phyloP scores from a whole-genome alignment of 1,284 basidiomycete genomes.

The Blastosporella zonata region DNA sequence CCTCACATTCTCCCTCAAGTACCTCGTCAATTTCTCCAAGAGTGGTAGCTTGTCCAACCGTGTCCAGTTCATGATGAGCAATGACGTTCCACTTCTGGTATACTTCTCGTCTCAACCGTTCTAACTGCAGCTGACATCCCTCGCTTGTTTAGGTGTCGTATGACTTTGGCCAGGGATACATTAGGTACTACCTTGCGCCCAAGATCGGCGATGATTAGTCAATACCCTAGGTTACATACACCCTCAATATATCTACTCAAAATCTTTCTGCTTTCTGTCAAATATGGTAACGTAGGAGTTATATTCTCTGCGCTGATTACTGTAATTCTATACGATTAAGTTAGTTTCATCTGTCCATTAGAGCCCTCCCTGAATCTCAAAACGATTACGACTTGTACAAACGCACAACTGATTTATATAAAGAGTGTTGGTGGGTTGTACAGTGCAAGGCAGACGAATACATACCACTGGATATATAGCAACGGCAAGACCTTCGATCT shows the following conservation, averaged over 20 bases:
- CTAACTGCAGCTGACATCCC: neutral
- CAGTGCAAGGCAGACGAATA: no score
- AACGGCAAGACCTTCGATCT: no score
- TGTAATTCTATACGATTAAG: no score
- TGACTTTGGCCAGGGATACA: slow-evolving; percentile 79
- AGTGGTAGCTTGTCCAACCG: slow-evolving; percentile 78
- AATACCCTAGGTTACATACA: neutral
- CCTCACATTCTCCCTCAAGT: slow-evolving; percentile 96
- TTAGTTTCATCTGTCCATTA: no score
- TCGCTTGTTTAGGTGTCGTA: slow-evolving; percentile 66
- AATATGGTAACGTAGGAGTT: slow-evolving; percentile 5
- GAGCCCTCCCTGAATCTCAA: no score
- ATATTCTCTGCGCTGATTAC: no score
- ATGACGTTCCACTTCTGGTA: slow-evolving; percentile 90
- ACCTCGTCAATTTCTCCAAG: slow-evolving; percentile 97
- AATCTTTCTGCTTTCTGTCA: slow-evolving; percentile 4
- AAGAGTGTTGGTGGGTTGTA: no score
- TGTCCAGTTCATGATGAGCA: slow-evolving; percentile 78
- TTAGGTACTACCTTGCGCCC: slow-evolving; percentile 86
- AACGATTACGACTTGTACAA: no score
- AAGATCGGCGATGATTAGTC: slow-evolving; percentile 81
- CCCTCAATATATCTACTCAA: neutral
- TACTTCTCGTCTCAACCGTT: no score
- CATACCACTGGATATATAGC: no score
- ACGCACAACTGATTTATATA: no score